Percentiles rank a stretch among this genome's conserved stretches.
Conservation (phyloP, 192 early-diverging fungal genomes). For the Phycomyces blakesleeanus region DNA sequence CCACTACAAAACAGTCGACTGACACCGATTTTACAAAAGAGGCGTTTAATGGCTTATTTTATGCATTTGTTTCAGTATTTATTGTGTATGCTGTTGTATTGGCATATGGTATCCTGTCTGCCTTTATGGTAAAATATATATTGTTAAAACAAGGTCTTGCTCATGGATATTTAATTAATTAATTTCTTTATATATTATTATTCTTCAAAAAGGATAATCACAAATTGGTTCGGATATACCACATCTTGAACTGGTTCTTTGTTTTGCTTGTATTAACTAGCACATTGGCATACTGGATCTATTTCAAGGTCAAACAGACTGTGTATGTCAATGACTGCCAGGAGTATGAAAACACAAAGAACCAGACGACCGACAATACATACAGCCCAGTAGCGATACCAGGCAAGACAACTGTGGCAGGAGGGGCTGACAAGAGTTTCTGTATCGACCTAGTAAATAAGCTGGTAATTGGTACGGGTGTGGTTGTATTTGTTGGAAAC, state of each 20-base stretch:
- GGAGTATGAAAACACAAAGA: slow-evolving; percentile 1
- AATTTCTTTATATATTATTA: too few species aligned
- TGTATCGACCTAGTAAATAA: slow-evolving; percentile 12
- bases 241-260: slow-evolving; percentile 22
- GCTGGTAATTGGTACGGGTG: slow-evolving; percentile 21
- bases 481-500: slow-evolving; percentile 22
- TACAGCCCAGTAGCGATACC: slow-evolving; percentile 8
- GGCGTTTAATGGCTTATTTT: slow-evolving; percentile 12
- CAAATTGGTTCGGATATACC: slow-evolving; percentile 16
- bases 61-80: slow-evolving; percentile 5
- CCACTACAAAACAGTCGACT: background rate
- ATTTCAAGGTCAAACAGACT: slow-evolving; percentile 21
- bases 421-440: slow-evolving; percentile 12
- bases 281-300: slow-evolving; percentile 15
- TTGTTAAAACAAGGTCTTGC: too few species aligned
- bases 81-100: slow-evolving; percentile 10
- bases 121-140: slow-evolving; percentile 18
- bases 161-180: too few species aligned
- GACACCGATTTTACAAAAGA: slow-evolving; percentile 12
- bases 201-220: slow-evolving; percentile 5
- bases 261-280: slow-evolving; percentile 15
- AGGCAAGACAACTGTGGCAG: slow-evolving; percentile 7
- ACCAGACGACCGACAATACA: background rate
- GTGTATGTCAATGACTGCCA: slow-evolving; percentile 23
- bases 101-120: slow-evolving; percentile 5